Evolutionary conservation across 2,329 filamentous ascomycete species (phyloP), one percentile per base, ranked within the genome.

Genomic region (Aureobasidium zeae): DNA sequence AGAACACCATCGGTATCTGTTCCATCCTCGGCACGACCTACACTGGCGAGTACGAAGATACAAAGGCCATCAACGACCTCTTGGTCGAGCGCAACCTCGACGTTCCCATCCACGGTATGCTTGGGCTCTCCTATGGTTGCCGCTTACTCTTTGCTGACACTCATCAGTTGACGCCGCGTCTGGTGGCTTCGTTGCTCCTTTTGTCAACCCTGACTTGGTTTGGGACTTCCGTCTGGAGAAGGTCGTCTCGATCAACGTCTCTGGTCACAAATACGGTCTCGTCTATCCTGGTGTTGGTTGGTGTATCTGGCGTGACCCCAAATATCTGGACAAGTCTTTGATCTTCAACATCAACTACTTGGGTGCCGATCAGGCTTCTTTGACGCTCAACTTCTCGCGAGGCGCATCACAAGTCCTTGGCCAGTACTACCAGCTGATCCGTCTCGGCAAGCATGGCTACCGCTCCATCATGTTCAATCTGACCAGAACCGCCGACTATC

Each of bases 301-400:
- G 89, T 79, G 89, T 9, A 72, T 95, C 52, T 95, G 88, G 87
- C 79, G 88, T 35, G 76, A 79, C 28, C 76, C 85, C 38, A 81
- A 91, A 62, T 91, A 73, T 65, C 74, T 94, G 2, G 89, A 89
- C 6, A 74, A 89, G 59, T 88, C 95, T 57, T 79, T 95, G 16
- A 86, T 96, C 56, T 96, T 96, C 77, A 95, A 94, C 73, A 95
- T 96, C 75, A 95, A 95, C 74, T 96, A 96, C 67, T 81, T 95
- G 5, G 89, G 89, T 37, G 88, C 89, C 9, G 86, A 95, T 59
- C 89, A 96, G 63, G 83, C 87, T 2, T 94, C 86, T 3, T 95
- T 95, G 68, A 95, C 89, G 0, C 78, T 96, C 48, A 96, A 96
- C 72, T 96, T 96, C 71, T 93, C 85, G 59, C 94, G 94, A 63